phyloP scores from a whole-genome alignment of 2,329 filamentous ascomycete species.

The Atkinsonella hypoxylon region DNA sequence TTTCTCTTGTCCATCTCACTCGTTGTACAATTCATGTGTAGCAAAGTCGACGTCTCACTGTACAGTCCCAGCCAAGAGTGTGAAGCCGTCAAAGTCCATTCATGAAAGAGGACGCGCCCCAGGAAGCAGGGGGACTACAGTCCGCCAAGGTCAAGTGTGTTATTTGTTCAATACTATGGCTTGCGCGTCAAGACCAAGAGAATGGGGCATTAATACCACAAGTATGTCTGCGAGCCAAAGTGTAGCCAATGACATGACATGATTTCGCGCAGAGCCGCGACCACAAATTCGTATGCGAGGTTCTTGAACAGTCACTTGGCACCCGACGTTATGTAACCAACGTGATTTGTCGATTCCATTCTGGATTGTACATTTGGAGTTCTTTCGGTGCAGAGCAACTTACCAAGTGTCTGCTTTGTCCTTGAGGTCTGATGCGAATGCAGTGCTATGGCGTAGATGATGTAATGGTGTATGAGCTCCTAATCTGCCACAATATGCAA shows the following conservation, averaged over 20 bases:
- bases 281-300: not conserved
- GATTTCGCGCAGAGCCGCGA: not conserved
- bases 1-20: not conserved
- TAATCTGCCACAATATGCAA: no score
- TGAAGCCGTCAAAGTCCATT: not conserved
- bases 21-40: not conserved
- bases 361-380: not conserved
- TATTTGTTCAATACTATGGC: not conserved
- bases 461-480: no score
- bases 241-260: not conserved
- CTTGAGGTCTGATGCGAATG: no score
- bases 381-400: no score
- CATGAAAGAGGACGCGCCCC: not conserved
- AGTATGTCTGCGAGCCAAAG: not conserved
- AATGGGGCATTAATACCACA: not conserved
- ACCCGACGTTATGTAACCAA: not conserved
- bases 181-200: not conserved
- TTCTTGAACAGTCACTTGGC: not conserved
- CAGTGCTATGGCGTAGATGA: no score
- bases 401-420: no score
- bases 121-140: not conserved
- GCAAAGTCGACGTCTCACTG: not conserved
- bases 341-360: not conserved
- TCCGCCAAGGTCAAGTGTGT: not conserved
- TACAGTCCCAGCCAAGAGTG: no score